Conservation (phyloP, 352 stramenopile species). For the Phytophthora ramorum region DNA sequence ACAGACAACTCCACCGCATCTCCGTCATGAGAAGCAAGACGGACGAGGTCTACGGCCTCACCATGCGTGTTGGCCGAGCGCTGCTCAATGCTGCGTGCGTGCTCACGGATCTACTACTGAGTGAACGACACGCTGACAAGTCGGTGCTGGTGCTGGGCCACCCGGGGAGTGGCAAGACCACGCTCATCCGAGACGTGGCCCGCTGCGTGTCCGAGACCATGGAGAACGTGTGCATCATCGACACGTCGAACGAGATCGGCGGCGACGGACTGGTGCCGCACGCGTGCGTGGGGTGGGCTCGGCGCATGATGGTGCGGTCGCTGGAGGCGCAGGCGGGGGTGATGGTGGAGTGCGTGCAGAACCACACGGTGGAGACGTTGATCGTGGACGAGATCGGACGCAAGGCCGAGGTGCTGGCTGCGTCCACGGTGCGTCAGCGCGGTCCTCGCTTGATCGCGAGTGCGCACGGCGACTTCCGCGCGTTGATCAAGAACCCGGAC, state of each 20-base stretch:
- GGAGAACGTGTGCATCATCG: constrained; percentile 87
- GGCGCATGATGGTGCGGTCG: constrained; percentile 86
- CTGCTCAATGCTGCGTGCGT: constrained; percentile 66
- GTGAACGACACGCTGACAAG: constrained; percentile 45
- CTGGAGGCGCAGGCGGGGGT: constrained; percentile 70
- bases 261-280: constrained; percentile 88
- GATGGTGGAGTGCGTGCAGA: constrained; percentile 93
- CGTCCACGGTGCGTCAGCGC: constrained; percentile 70
- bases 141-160: constrained; percentile 73
- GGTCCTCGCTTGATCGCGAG: constrained; percentile 87
- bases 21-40: constrained; percentile 73
- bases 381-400: constrained; percentile 92
- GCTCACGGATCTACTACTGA: constrained; percentile 74
- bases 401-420: constrained; percentile 76
- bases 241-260: constrained; percentile 93
- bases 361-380: constrained; percentile 89
- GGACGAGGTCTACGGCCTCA: constrained; percentile 68
- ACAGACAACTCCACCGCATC: constrained; percentile 82
- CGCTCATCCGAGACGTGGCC: constrained; percentile 83
- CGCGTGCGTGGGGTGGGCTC: constrained; percentile 65
- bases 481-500: constrained; percentile 86
- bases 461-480: constrained; percentile 83
- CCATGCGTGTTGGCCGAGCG: constrained; percentile 76
- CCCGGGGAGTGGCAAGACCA: constrained; percentile 85
- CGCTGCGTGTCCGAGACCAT: constrained; percentile 60